Base-by-base conservation (phyloP, 164 flowering plant species). In the Dillenia suffruticosa region DNA sequence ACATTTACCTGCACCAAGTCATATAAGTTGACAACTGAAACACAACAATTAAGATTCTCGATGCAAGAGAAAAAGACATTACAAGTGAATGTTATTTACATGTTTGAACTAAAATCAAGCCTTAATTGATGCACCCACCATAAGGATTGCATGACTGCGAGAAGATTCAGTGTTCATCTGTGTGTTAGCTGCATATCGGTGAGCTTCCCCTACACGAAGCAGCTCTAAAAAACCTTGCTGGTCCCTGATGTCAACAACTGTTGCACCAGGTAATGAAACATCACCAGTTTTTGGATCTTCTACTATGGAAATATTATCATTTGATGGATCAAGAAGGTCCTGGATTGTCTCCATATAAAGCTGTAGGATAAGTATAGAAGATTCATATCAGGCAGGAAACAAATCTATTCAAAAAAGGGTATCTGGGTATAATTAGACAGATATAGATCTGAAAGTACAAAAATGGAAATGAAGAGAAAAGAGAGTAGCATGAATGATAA, bases 301-400 rank as follows among this genome's bases (percentile, higher is more conserved):
- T 68, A 79, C 76, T 22, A 95, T 92, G 12, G 97, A 63, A 63
- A 95, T 91, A 56, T 86, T 92, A 64, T 92, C 96, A 70, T 86
- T 95, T 50, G 77, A 40, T 57, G 99, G 97, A 79, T 86, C 82
- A 74, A 95, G 97, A 51, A 95, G 90, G 72, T 95, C 99, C 69
- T 95, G 97, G 66, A 95, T 83, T 9, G 90, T 92, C 78, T 95
- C 99, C 99, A 95, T 92, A 70, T 95, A 95, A 58, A 95, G 90
- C 99, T 95, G 87, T 77, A 80, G 3, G 43, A 63, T 26, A 26
- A 26, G 40, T 26, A 2, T 26, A 26, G 40, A 26, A 26, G 3
- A 26, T 5, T 26, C 40, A 32, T 32, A 32, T 32, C 40, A 6
- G 7, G 6, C 7, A 4, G 40, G 40, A 32, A 32, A 32, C 40